These are phyloP conservation scores for Candida stauntonica DNA, from an alignment of 805 yeast genomes.

Conservation along the genomic window DNA sequence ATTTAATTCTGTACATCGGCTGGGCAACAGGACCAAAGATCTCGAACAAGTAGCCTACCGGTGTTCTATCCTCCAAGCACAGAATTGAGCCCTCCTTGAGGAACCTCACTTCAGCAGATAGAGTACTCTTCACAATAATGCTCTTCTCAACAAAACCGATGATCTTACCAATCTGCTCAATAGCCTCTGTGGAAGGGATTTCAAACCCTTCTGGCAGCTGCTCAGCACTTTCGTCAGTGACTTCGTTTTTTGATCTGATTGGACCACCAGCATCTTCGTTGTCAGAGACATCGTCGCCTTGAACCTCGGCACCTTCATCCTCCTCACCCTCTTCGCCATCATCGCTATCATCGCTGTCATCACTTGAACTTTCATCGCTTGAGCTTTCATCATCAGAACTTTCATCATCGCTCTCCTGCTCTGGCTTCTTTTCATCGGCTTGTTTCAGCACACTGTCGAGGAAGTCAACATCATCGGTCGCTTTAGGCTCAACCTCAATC, in stretches of 20 bases:
- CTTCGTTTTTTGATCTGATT: slow-evolving; percentile 74
- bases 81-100: slow-evolving; percentile 77
- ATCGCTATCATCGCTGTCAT: slow-evolving; percentile 8
- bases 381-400: slow-evolving; percentile 5
- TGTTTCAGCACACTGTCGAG: slow-evolving; percentile 5
- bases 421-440: slow-evolving; percentile 2
- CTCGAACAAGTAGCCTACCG: slow-evolving; percentile 78
- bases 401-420: neutral
- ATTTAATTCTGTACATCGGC: slow-evolving; percentile 77
- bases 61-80: slow-evolving; percentile 65
- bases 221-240: slow-evolving; percentile 62
- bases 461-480: slow-evolving; percentile 4
- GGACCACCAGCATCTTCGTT: slow-evolving; percentile 38
- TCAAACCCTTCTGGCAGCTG: slow-evolving; percentile 61
- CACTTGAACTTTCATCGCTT: slow-evolving; percentile 9
- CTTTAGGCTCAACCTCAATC: neutral
- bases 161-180: slow-evolving; percentile 69
- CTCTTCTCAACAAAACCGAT: slow-evolving; percentile 67
- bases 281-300: slow-evolving; percentile 11
- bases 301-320: slow-evolving; percentile 8
- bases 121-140: slow-evolving; percentile 62
- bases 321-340: slow-evolving; percentile 7
- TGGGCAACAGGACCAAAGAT: slow-evolving; percentile 82
- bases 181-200: slow-evolving; percentile 55
- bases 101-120: slow-evolving; percentile 82